Base-by-base conservation (phyloP, 2,329 filamentous ascomycete species). In the Fulvia fulva region DNA sequence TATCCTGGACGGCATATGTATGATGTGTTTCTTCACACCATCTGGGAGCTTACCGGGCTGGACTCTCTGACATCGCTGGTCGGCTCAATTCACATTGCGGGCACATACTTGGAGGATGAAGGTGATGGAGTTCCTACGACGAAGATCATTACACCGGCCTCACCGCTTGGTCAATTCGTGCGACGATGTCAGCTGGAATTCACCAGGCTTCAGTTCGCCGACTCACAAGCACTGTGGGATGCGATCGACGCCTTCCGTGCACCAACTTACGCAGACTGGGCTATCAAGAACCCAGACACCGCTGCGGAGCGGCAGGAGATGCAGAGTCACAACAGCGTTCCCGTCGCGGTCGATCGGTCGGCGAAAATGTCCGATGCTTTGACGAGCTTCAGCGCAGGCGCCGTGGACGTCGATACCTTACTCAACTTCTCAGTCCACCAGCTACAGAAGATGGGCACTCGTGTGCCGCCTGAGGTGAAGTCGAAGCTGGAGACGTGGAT, bases 341-440 rank as follows among this genome's bases (percentile, higher is more conserved):
- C 54, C 21, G 23, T 19, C 12, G 21, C 30, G 21, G 14, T 16
- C 21, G 25, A 54, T 6, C 34, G 37, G 19, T 23, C 6, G 9
- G 23, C 51, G 3, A 50, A 23, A 14, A 49, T 51, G 5, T 11
- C 30, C 11, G 41, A 32, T 41, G 43, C 34, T 2, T 49, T 44
- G 37, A 44, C 55, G 7, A 30, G 51, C 21, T 56, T 51, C 19
- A 51, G 51, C 32, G 55, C 64, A 22, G 69, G 66, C 51, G 61
- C 65, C 2, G 61, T 67, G 45, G 70, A 71, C 26, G 62, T 63
- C 16, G 68, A 70, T 32, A 59, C 60, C 7, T 77, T 97, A 26
- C 76, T 97, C 21, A 90, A 95, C 65, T 95, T 94, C 66, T 92
- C 96, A 69, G 87, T 97, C 37, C 87, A 90, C 63, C 86, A 91